These are phyloP conservation scores for Sphaerulina vaccinii DNA, from an alignment of 2,329 filamentous ascomycete species.

Conservation along the genomic window DNA sequence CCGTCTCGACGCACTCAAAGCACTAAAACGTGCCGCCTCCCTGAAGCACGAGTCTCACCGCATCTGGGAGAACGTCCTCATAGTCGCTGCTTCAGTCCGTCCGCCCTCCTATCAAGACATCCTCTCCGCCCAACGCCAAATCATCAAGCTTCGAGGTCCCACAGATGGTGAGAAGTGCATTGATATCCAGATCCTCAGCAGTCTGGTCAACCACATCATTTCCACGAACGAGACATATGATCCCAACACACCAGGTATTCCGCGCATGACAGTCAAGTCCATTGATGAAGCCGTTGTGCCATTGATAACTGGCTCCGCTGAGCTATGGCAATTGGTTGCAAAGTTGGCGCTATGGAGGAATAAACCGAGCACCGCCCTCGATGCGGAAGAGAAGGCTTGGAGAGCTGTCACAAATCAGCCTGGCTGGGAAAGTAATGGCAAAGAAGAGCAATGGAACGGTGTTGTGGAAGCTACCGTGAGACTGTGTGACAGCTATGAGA, in stretches of 20 bases:
- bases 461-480: slow-evolving; percentile 78
- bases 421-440: slow-evolving; percentile 53
- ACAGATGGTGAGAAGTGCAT: slow-evolving; percentile 72
- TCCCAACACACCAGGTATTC: slow-evolving; percentile 48
- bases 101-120: slow-evolving; percentile 76
- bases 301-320: slow-evolving; percentile 75
- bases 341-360: slow-evolving; percentile 71
- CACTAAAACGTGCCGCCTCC: slow-evolving; percentile 81
- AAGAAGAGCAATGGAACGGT: slow-evolving; percentile 64
- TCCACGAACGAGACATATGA: slow-evolving; percentile 48
- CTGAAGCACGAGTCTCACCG: slow-evolving; percentile 83
- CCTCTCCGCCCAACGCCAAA: slow-evolving; percentile 68
- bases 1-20: slow-evolving; percentile 72
- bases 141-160: slow-evolving; percentile 69
- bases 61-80: slow-evolving; percentile 96
- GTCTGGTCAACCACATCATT: slow-evolving; percentile 71
- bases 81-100: slow-evolving; percentile 72
- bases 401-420: slow-evolving; percentile 63
- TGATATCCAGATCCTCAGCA: slow-evolving; percentile 69
- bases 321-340: slow-evolving; percentile 74
- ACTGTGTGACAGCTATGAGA: slow-evolving; percentile 79
- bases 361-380: slow-evolving; percentile 70
- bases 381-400: slow-evolving; percentile 89
- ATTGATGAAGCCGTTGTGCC: slow-evolving; percentile 74
- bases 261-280: slow-evolving; percentile 66